phyloP scores from a whole-genome alignment of 2,329 filamentous ascomycete genomes.

The Xylariales sp. region DNA sequence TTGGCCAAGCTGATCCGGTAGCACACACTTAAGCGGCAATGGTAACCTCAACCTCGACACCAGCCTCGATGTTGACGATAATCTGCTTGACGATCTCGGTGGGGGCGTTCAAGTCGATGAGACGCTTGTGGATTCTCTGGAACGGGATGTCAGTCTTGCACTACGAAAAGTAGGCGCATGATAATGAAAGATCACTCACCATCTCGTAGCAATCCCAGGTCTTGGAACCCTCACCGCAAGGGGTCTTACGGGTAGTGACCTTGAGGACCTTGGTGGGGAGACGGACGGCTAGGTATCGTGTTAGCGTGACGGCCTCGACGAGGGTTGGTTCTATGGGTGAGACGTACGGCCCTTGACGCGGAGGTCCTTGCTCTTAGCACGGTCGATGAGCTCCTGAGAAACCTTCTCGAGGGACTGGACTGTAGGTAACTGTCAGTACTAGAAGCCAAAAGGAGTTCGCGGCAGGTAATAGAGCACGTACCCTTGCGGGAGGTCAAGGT shows the following conservation, averaged over 20 bases:
- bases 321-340: slow-evolving; percentile 1
- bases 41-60: slow-evolving; percentile 93
- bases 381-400: slow-evolving; percentile 97
- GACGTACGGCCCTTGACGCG: slow-evolving; percentile 82
- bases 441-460: neutral
- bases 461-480: slow-evolving; percentile 12
- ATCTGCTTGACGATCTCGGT: slow-evolving; percentile 98
- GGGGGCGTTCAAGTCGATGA: slow-evolving; percentile 96
- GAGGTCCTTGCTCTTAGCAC: slow-evolving; percentile 98
- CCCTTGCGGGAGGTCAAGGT: slow-evolving; percentile 77
- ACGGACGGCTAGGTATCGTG: slow-evolving; percentile 76
- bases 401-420: slow-evolving; percentile 97
- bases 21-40: slow-evolving; percentile 76
- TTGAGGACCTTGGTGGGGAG: slow-evolving; percentile 97
- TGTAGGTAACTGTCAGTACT: slow-evolving; percentile 44
- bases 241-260: slow-evolving; percentile 98
- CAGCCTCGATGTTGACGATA: slow-evolving; percentile 95
- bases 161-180: no score
- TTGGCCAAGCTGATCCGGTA: slow-evolving; percentile 13
- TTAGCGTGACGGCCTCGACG: slow-evolving; percentile 15
- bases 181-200: slow-evolving; percentile 49
- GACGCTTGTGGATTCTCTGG: slow-evolving; percentile 91
- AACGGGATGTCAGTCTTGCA: neutral
- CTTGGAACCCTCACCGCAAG: slow-evolving; percentile 99
- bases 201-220: slow-evolving; percentile 99